Evolutionary conservation across 2,329 filamentous ascomycete genomes (phyloP).

Genomic region (Colletotrichum liaoningense): DNA sequence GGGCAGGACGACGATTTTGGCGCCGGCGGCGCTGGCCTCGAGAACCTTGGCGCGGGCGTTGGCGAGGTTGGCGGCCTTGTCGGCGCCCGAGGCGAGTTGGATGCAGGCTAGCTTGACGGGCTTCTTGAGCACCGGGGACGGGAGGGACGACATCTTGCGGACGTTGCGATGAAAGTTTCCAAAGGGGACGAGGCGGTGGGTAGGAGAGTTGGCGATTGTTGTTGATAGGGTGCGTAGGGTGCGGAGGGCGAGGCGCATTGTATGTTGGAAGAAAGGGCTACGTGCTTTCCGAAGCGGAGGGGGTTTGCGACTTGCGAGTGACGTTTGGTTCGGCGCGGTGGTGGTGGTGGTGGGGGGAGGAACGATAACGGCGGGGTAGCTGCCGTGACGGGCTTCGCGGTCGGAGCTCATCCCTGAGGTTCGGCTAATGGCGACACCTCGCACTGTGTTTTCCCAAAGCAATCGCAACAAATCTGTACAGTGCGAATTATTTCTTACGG

Average conservation of each 20-base stretch:
- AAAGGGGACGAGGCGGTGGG: slow-evolving; percentile 23
- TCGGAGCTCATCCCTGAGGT: slow-evolving; percentile 27
- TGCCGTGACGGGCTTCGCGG: slow-evolving; percentile 4
- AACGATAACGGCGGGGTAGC: slow-evolving; percentile 33
- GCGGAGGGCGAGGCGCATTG: slow-evolving; percentile 29
- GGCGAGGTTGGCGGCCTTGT: slow-evolving; percentile 87
- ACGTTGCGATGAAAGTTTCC: background rate
- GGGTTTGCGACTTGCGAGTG: background rate
- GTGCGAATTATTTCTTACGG: background rate
- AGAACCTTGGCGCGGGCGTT: slow-evolving; percentile 86
- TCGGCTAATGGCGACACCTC: background rate
- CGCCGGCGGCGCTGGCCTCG: slow-evolving; percentile 80
- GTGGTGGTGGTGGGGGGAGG: background rate
- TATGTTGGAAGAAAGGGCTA: background rate
- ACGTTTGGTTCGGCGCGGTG: slow-evolving; percentile 13
- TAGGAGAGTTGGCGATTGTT: background rate
- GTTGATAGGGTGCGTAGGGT: slow-evolving; percentile 14
- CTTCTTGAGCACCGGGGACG: slow-evolving; percentile 71
- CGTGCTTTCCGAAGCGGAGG: background rate
- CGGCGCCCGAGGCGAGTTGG: slow-evolving; percentile 82
- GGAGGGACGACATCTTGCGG: slow-evolving; percentile 25
- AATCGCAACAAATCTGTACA: background rate
- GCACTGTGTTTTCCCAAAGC: background rate
- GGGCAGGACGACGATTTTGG: slow-evolving; percentile 89
- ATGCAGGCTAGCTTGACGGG: slow-evolving; percentile 84